phyloP scores from a whole-genome alignment of 148 eudicot genomes.

The Nepenthes mirabilis region DNA sequence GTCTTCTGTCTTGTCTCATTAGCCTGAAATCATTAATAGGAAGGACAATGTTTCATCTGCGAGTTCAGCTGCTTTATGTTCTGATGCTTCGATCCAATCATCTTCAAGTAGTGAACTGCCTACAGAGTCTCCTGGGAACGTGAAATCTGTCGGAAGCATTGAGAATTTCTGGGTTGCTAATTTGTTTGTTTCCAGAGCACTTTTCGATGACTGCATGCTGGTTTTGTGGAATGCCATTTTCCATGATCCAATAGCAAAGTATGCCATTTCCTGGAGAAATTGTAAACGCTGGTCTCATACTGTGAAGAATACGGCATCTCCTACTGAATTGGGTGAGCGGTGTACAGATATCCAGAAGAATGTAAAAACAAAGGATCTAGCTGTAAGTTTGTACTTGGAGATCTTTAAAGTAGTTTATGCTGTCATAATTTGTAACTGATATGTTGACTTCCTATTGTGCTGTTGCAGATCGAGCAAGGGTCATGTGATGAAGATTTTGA shows the following conservation, averaged over 20 bases:
- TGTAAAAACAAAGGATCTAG: slow-evolving; percentile 3
- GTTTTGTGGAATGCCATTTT: slow-evolving; percentile 80
- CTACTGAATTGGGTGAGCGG: slow-evolving; percentile 1
- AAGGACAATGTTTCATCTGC: slow-evolving; percentile 13
- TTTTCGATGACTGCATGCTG: slow-evolving; percentile 53
- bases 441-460: not conserved
- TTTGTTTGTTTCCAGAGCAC: slow-evolving; percentile 23
- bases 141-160: slow-evolving; percentile 60
- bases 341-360: slow-evolving; percentile 3
- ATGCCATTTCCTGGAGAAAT: slow-evolving; percentile 59
- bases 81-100: slow-evolving; percentile 12
- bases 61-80: slow-evolving; percentile 16
- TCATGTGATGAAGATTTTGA: slow-evolving; percentile 46
- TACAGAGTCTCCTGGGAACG: slow-evolving; percentile 9
- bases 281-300: slow-evolving; percentile 34
- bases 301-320: slow-evolving; percentile 10
- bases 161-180: slow-evolving; percentile 45
- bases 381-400: slow-evolving; percentile 25
- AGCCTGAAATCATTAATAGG: slow-evolving; percentile 23
- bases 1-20: slow-evolving; percentile 9
- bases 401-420: not conserved
- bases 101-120: slow-evolving; percentile 7
- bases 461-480: slow-evolving; percentile 25
- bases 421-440: not conserved
- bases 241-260: slow-evolving; percentile 52